Conservation (phyloP, 2,329 filamentous ascomycete species). For the Eutypella sp. region DNA sequence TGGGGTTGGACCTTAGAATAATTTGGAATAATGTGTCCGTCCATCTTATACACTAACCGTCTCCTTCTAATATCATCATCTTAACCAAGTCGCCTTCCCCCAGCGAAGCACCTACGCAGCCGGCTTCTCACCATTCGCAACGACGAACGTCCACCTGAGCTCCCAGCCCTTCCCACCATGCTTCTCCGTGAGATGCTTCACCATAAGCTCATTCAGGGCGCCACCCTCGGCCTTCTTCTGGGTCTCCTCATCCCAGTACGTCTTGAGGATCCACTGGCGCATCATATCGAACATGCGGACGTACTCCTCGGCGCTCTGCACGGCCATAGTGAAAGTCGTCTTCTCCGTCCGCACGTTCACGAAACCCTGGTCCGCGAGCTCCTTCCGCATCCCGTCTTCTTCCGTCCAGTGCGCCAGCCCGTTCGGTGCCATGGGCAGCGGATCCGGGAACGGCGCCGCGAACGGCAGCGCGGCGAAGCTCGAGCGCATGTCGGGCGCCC, state of each 20-base stretch:
- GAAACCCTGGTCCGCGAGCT: constrained; percentile 33
- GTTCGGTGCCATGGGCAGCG: constrained; percentile 35
- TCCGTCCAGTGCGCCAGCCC: constrained; percentile 35
- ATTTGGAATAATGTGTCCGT: no score
- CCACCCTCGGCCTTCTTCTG: constrained; percentile 32
- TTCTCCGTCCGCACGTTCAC: constrained; percentile 32
- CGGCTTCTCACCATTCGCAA: constrained; percentile 21
- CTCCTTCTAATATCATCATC: no score
- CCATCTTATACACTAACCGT: no score
- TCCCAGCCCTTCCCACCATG: constrained; percentile 32
- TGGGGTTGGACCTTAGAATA: no score
- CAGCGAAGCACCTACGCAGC: constrained; percentile 1
- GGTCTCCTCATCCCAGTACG: constrained; percentile 36
- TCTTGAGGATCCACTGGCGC: constrained; percentile 32
- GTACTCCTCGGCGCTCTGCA: constrained; percentile 32
- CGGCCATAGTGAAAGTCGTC: constrained; percentile 19
- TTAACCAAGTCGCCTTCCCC: not conserved
- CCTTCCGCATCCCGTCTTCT: constrained; percentile 31
- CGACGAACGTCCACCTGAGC: constrained; percentile 26
- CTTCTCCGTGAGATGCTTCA: constrained; percentile 34
- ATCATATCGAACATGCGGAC: constrained; percentile 32
- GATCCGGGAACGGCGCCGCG: constrained; percentile 29
- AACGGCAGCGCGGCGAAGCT: constrained; percentile 38
- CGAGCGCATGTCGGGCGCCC: constrained; percentile 32
- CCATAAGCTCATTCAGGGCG: constrained; percentile 25